Evolutionary conservation across 2,329 filamentous ascomycete genomes (phyloP).

Genomic region (Zymoseptoria brevis): DNA sequence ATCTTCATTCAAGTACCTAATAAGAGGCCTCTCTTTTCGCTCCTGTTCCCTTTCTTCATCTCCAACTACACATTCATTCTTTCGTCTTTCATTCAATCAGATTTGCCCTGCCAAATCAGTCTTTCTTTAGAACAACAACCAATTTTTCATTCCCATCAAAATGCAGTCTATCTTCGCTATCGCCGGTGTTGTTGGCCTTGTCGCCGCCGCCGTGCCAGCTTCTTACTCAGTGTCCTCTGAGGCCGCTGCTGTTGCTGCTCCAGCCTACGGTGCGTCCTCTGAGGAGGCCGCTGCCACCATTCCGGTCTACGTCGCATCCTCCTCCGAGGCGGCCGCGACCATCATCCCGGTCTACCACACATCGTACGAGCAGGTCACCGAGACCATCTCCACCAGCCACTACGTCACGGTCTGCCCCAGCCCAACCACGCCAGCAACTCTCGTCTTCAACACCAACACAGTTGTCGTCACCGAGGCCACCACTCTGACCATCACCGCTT

Average conservation of each 20-base stretch:
- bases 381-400: background rate
- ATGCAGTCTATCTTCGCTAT: background rate
- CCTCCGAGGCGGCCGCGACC: background rate
- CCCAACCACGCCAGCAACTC: slow-evolving; percentile 10
- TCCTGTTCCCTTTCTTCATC: background rate
- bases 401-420: slow-evolving; percentile 20
- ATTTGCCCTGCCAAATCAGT: background rate
- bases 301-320: slow-evolving; percentile 1
- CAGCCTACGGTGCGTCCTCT: background rate
- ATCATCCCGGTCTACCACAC: slow-evolving; percentile 2
- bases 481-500: slow-evolving; percentile 18
- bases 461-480: slow-evolving; percentile 19
- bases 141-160: background rate
- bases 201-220: background rate
- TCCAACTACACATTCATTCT: background rate
- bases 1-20: background rate
- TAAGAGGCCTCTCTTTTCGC: background rate
- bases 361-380: background rate
- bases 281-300: background rate
- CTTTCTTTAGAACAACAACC: background rate
- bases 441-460: slow-evolving; percentile 18
- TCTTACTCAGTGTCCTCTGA: background rate
- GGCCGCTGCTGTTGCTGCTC: background rate
- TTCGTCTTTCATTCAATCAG: background rate
- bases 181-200: background rate